Evolutionary conservation across 129 eudicot species (phyloP).

Genomic region (Glebionis coronaria): DNA sequence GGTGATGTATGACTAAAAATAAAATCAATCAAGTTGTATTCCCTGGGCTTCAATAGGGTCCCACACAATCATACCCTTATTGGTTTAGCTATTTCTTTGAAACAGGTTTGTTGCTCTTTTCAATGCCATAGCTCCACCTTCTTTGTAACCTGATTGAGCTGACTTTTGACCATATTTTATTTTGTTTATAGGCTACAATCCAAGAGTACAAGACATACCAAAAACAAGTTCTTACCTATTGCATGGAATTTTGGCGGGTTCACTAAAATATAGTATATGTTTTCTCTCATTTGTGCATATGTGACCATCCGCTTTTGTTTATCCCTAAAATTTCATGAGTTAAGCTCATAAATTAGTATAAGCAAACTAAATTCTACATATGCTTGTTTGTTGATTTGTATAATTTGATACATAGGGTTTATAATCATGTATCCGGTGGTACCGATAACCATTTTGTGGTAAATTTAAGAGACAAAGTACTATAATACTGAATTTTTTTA

Average conservation of each 20-base stretch:
- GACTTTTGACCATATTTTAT: conserved; percentile 15
- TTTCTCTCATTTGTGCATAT: background rate
- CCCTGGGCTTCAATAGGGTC: conserved; percentile 98
- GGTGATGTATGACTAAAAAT: conserved; percentile 94
- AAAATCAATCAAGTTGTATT: conserved; percentile 91
- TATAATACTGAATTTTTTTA: too few relatives aligned
- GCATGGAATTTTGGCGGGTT: conserved; percentile 79
- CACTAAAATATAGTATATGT: background rate
- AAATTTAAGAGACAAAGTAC: conserved; percentile 77
- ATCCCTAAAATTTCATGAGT: background rate
- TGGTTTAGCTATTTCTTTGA: conserved; percentile 85
- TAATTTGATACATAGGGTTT: conserved; percentile 70
- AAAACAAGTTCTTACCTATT: conserved; percentile 74
- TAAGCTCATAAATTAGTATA: background rate
- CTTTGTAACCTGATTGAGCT: too few relatives aligned
- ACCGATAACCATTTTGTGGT: conserved; percentile 94
- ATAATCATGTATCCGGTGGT: conserved; percentile 92
- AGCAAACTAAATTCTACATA: background rate
- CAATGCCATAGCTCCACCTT: conserved; percentile 2
- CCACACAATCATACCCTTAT: conserved; percentile 91
- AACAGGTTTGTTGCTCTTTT: conserved; percentile 59
- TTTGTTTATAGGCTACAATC: conserved; percentile 55
- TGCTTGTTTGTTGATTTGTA: conserved; percentile 33
- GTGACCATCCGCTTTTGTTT: background rate
- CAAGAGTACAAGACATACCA: conserved; percentile 86